Evolutionary conservation across 805 yeast species (phyloP), one percentile per base, ranked within the genome.

Genomic region (Jamesozyma piceae): DNA sequence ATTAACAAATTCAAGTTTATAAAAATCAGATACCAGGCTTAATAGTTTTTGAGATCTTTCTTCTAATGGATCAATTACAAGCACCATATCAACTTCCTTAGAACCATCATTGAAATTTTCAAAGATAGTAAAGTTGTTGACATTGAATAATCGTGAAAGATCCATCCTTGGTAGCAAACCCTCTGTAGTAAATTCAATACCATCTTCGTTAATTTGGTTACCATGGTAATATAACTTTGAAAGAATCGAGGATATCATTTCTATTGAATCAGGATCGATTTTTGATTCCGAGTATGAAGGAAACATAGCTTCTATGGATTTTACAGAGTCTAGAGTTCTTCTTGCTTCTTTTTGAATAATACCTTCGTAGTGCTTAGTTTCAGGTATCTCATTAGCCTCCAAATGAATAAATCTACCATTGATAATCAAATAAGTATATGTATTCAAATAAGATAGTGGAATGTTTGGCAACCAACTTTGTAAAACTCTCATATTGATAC

Each of bases 51-150:
- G 97, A 0, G 94, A 73, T 14, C 65, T 52, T 50, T 82, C 89
- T 45, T 75, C 73, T 2, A 78, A 60, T 1, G 97, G 97, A 57
- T 92, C 88, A 32, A 85, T 53, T 1, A 83, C 61, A 0, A 83
- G 65, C 4, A 75, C 60, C 4, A 88, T 53, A 46, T 82, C 82
- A 18, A 87, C 56, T 15, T 63, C 59, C 27, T 72, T 68, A n/a
- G 49, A 45, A 1, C 49, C 49, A 6, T 51, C 49, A 9, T 57
- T 60, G 37, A 48, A 4, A 50, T 55, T 35, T 44, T 51, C 37
- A 49, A 54, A 52, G 43, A 54, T 43, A 14, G 57, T 51, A 37
- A 49, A 42, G 20, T 49, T 43, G 33, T 51, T 49, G 2, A 22
- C 33, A 9, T 44, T 41, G 3, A 55, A 20, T 3, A 52, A 34